Evolutionary conservation across 768 basidiomycete genomes (phyloP), one percentile per base, ranked within the genome.

Genomic region (Rhodotorula taiwanensis): DNA sequence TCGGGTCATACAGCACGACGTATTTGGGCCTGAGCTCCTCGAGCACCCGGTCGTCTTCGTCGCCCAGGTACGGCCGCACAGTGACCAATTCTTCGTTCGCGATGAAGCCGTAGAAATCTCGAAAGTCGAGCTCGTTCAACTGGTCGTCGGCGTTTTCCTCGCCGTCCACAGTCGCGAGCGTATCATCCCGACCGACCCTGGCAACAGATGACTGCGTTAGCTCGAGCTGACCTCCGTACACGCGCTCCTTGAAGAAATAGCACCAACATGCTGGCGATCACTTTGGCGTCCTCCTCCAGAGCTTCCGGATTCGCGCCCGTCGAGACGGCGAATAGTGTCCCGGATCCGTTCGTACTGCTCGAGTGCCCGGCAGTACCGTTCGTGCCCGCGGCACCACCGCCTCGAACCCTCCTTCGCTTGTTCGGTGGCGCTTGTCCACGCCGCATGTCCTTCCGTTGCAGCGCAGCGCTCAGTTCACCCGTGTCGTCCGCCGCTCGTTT

Each of bases 1-100:
- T 88, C 4, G 94, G 92, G 72, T 99, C 95, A 68, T 87, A 91
- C 87, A 98, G 89, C 51, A 98, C 84, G 55, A 99, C 86, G 73
- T 92, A 98, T 66, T 86, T 83, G 3, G 95, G 95, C 63, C 86
- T 80, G 13, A 98, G 79, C 74, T 99, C 94, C 45, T 83, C 81
- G 36, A 99, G 79, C 53, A 97, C 77, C 44, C 84, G 81, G 74
- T 99, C 95, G 70, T 99, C 95, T 4, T 87, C 83, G 73, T 98
- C 95, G 50, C 92, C 92, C 0, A 87, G 85, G 72, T 91, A 99
- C 2, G 88, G 82, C 5, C 93, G 83, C 34, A 99, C 82, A 45
- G 98, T 75, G 27, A 98, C 84, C 0, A 87, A 85, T 70, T 95
- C 83, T 70, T 87, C 85, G 0, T 88, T 84, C 5, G 80, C 73